A percentile compares a stretch with the other conserved stretches of the same genome.
These are phyloP conservation scores for Astragalus membranaceus DNA, from an alignment of 306 rosid genomes.

Conservation along the genomic window DNA sequence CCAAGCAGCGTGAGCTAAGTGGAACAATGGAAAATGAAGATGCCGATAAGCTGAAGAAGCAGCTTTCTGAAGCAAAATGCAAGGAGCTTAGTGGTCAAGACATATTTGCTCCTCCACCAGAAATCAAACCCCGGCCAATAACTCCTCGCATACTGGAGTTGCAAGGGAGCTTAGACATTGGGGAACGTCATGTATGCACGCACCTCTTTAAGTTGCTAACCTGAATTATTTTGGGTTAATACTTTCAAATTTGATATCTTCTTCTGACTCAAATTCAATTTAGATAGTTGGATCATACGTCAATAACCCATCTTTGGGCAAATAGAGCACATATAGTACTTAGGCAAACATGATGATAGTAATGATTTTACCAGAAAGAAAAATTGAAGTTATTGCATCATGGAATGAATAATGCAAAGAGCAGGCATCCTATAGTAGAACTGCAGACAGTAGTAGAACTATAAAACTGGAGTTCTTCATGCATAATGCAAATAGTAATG, in stretches of 20 bases:
- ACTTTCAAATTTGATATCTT: slow-evolving; percentile 3
- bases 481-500: background rate
- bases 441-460: background rate
- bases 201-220: slow-evolving; percentile 30
- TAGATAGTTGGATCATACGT: background rate
- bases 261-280: background rate
- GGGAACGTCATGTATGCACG: slow-evolving; percentile 54
- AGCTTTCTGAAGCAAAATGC: slow-evolving; percentile 88
- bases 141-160: slow-evolving; percentile 70
- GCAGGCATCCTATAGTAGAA: background rate
- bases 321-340: background rate
- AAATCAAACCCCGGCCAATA: slow-evolving; percentile 73
- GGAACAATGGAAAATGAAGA: slow-evolving; percentile 92
- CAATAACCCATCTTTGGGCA: background rate
- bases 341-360: background rate
- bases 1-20: slow-evolving; percentile 94
- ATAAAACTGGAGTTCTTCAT: background rate
- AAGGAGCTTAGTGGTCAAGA: slow-evolving; percentile 90
- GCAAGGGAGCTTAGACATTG: slow-evolving; percentile 81
- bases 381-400: background rate
- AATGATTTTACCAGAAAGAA: background rate
- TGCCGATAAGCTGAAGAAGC: slow-evolving; percentile 55
- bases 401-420: background rate
- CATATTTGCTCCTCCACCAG: slow-evolving; percentile 97
- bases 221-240: slow-evolving; percentile 29